Base-by-base conservation (phyloP, 805 yeast genomes). In the Saccharomycopsis javanensis region DNA sequence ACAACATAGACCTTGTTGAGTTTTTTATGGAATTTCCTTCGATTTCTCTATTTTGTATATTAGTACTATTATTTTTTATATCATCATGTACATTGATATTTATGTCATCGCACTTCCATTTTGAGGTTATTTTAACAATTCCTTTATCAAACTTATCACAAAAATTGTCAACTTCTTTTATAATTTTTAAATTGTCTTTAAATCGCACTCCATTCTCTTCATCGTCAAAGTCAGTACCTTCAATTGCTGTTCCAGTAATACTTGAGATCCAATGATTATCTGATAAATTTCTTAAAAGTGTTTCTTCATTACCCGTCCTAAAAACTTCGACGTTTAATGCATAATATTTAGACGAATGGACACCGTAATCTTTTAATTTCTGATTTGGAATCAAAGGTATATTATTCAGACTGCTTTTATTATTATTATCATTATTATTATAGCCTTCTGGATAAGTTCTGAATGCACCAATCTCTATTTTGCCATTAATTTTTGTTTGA, bases 381-480 rank as follows among this genome's bases (percentile, higher is more conserved):
- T 77, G 71, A 20, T 73, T 67, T 2, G 86, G 85, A n/a, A 78
- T 63, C 35, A 16, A 33, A 1, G 18, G 20, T 6, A 13, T 11
- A n/a, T n/a, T 35, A 34, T n/a, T 18, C 8, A 34, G 37, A 28
- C 38, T 23, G 20, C 37, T 8, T 37, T 57, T 33, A 50, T 51
- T 20, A 50, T 34, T 25, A 15, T 27, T n/a, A 25, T 18, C 15
- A 42, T 23, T 4, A 33, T 33, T 31, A n/a, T 15, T 27, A 31
- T 63, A 61, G 15, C 70, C 72, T 30, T 76, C 78, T 1, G 77
- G 73, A 50, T 79, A 79, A 0, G 97, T 88, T 67, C 97, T 72
- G 67, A 89, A 90, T 0, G 96, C 96, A 0, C 96, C 97, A 57
- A 90, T 86, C 51, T 87, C 94, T 11, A 90, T 83, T 58, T 74